Conservation (phyloP, 2,329 filamentous ascomycete genomes). For the Microdochium nivale region DNA sequence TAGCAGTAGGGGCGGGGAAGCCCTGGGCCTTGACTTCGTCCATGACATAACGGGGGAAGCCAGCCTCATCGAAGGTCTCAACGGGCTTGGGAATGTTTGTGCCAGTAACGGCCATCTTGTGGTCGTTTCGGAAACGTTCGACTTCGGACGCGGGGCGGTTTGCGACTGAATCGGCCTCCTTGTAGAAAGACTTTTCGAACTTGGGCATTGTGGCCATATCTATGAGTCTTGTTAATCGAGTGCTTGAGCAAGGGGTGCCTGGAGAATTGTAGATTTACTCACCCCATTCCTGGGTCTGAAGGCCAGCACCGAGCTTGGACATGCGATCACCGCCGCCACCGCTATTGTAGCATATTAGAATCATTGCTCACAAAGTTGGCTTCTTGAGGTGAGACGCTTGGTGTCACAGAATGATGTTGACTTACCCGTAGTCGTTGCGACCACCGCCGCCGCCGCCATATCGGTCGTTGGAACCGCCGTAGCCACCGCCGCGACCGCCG, state of each 20-base stretch:
- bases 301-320: conserved; percentile 77
- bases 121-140: conserved; percentile 76
- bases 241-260: conserved; percentile 2
- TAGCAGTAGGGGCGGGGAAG: conserved; percentile 86
- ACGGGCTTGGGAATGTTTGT: conserved; percentile 83
- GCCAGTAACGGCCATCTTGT: conserved; percentile 78
- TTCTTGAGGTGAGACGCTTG: conserved; percentile 32
- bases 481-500: conserved; percentile 21
- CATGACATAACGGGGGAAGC: conserved; percentile 95
- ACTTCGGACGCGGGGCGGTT: conserved; percentile 71
- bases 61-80: conserved; percentile 94
- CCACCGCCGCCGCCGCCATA: conserved; percentile 17
- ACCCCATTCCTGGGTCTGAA: conserved; percentile 90
- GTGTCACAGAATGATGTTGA: conserved; percentile 27
- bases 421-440: conserved; percentile 1
- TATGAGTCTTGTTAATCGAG: conserved; percentile 25
- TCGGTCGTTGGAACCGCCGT: conserved; percentile 9
- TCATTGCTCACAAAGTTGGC: conserved; percentile 39
- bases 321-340: conserved; percentile 64
- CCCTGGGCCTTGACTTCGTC: conserved; percentile 98
- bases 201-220: conserved; percentile 76
- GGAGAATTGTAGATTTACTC: conserved; percentile 27
- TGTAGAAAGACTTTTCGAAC: conserved; percentile 99
- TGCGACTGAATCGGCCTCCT: conserved; percentile 77
- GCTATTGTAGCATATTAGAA: conserved; percentile 40